phyloP scores from a whole-genome alignment of 2,329 filamentous ascomycete species.

The Colletotrichum tabaci region DNA sequence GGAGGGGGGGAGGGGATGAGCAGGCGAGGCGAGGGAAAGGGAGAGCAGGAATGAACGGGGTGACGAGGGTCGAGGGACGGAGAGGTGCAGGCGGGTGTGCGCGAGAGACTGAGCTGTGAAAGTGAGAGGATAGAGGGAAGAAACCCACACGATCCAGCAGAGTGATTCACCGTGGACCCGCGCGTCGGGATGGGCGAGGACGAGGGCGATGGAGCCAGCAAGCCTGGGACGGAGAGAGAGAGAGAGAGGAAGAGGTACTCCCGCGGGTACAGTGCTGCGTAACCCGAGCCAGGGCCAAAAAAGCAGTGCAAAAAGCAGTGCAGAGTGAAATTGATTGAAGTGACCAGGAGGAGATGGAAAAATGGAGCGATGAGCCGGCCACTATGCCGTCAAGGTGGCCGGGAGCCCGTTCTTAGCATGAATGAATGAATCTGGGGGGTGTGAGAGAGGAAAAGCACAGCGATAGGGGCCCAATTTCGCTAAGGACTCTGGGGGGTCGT shows the following conservation, averaged over 20 bases:
- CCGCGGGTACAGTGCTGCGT: conserved; percentile 37
- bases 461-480: conserved; percentile 59
- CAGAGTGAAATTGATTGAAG: conserved; percentile 32
- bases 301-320: conserved; percentile 7
- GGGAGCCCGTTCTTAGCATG: conserved; percentile 52
- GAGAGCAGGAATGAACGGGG: conserved; percentile 25
- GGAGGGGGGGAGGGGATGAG: conserved; percentile 8
- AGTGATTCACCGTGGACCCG: conserved; percentile 38
- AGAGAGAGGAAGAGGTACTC: conserved; percentile 1
- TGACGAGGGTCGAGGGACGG: conserved; percentile 21
- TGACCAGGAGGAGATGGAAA: conserved; percentile 36
- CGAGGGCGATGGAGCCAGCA: conserved; percentile 21
- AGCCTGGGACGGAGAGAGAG: conserved; percentile 18
- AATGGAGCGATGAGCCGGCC: conserved; percentile 41
- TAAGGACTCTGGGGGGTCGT: conserved; percentile 51
- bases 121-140: conserved; percentile 7
- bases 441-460: conserved; percentile 45
- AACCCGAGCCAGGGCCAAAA: conserved; percentile 15
- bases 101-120: conserved; percentile 7
- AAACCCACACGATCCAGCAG: conserved; percentile 41
- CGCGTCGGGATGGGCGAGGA: conserved; percentile 41
- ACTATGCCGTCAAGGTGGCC: conserved; percentile 41
- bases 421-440: conserved; percentile 51
- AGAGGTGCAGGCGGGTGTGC: conserved; percentile 14
- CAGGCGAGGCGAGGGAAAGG: conserved; percentile 20